phyloP scores from a whole-genome alignment of 208 protist genomes.

The Tritrichomonas foetus region DNA sequence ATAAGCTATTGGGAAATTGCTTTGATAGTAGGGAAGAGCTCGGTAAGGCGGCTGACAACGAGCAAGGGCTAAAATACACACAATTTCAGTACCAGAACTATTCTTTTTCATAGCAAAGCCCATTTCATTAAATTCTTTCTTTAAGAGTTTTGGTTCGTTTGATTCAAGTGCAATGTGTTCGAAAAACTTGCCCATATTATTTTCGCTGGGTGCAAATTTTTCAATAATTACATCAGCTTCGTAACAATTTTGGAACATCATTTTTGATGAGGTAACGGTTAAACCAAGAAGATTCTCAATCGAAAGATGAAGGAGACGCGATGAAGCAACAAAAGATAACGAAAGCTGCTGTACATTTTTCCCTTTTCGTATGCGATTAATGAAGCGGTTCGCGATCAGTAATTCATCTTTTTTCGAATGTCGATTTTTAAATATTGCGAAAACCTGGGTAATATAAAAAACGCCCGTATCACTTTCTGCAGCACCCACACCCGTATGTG shows the following conservation, averaged over 20 bases:
- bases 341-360: background rate
- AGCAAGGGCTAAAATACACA: background rate
- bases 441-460: background rate
- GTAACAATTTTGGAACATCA: background rate
- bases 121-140: no score
- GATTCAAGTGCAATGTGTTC: no score
- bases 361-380: background rate
- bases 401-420: background rate
- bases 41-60: background rate
- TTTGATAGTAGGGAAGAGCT: background rate
- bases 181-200: no score
- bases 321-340: background rate
- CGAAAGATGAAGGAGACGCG: background rate
- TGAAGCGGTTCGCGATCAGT: background rate
- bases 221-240: background rate
- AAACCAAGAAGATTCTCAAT: background rate
- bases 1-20: background rate
- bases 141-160: no score
- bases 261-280: background rate
- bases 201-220: background rate
- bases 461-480: background rate
- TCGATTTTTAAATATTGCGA: background rate
- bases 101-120: no score
- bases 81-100: background rate
- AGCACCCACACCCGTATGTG: background rate